Evolutionary conservation across 139 green algal species (phyloP).

Genomic region (Closterium sp.): DNA sequence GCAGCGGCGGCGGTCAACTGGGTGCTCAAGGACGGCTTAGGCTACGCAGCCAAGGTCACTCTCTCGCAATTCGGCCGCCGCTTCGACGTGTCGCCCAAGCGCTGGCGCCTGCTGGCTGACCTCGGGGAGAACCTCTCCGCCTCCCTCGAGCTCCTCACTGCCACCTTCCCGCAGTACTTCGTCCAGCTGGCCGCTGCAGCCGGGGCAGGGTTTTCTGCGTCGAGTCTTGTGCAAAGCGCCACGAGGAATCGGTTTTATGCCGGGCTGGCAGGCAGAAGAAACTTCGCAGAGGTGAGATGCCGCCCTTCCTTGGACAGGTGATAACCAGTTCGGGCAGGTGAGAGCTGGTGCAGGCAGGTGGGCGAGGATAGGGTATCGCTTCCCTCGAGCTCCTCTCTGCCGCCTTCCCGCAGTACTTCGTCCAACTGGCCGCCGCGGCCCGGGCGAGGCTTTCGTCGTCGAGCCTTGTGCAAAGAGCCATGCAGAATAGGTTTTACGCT

Average conservation of each 20-base stretch:
- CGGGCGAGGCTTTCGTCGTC: no score
- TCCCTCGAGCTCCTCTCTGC: not conserved
- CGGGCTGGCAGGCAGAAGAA: conserved; percentile 19
- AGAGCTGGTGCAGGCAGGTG: not conserved
- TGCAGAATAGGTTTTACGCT: no score
- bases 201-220: not conserved
- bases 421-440: no score
- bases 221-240: conserved; percentile 28
- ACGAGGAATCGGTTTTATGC: conserved; percentile 43
- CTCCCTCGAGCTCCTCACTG: conserved; percentile 30
- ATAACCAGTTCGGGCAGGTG: not conserved
- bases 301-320: no score
- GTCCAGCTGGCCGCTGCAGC: conserved; percentile 14
- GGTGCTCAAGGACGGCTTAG: no score
- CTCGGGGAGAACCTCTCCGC: conserved; percentile 23
- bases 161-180: conserved; percentile 37
- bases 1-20: conserved; percentile 54
- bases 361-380: not conserved
- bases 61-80: conserved; percentile 46
- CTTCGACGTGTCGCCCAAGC: conserved; percentile 54
- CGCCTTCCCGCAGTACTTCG: not conserved
- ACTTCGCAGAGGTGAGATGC: conserved; percentile 34
- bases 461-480: no score
- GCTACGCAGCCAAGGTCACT: conserved; percentile 53
- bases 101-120: conserved; percentile 31